Evolutionary conservation across 1,284 basidiomycete genomes (phyloP).

Genomic region (Ustilago sp.): DNA sequence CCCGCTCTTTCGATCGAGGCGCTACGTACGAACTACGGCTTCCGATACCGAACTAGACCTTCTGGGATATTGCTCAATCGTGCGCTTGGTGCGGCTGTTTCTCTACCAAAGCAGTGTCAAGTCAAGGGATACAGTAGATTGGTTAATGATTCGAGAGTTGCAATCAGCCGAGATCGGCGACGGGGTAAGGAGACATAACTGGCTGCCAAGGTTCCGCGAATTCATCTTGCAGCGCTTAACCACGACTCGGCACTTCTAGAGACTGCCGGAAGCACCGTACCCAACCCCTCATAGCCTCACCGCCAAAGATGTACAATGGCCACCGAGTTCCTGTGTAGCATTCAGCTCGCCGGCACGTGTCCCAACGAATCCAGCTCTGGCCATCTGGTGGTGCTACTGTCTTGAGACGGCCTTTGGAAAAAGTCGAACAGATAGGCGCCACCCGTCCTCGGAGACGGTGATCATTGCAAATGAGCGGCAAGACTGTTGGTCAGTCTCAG

Average conservation of each 20-base stretch:
- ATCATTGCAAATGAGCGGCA: neutral
- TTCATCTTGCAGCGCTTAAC: neutral
- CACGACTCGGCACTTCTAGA: neutral
- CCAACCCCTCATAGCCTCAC: neutral
- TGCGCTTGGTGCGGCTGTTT: too few species aligned
- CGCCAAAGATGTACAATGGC: neutral
- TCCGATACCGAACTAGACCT: neutral
- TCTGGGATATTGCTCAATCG: too few species aligned
- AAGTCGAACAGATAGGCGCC: neutral
- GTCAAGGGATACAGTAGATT: neutral
- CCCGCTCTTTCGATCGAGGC: neutral
- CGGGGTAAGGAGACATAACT: conserved; percentile 1
- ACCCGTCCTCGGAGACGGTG: neutral
- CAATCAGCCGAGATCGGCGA: neutral
- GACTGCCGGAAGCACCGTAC: neutral
- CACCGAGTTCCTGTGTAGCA: neutral
- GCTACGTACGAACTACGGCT: neutral
- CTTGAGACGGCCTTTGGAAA: neutral
- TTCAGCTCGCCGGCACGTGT: neutral
- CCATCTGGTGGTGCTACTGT: neutral
- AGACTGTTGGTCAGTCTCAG: neutral
- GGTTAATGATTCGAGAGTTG: neutral
- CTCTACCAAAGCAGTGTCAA: neutral
- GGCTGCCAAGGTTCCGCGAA: neutral
- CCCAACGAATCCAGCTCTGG: neutral